Percentiles rank a stretch among this genome's conserved stretches.
Evolutionary conservation across 164 flowering plant genomes (phyloP).

Genomic region (Litsea cubeba): DNA sequence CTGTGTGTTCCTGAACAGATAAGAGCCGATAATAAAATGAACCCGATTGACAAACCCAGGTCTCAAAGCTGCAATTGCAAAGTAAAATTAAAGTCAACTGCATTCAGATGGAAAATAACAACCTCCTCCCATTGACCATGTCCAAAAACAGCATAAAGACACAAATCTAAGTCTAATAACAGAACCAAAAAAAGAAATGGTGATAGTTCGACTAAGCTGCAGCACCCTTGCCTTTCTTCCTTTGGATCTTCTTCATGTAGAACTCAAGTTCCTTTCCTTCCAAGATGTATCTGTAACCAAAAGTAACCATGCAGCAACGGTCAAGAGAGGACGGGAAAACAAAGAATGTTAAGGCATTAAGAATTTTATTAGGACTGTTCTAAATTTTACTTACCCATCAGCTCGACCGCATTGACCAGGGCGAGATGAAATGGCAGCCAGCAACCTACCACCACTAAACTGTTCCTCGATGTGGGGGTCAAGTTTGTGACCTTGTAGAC

Average conservation of each 20-base stretch:
- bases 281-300: slow-evolving; percentile 13
- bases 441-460: slow-evolving; percentile 15
- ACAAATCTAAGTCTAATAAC: background rate
- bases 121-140: background rate
- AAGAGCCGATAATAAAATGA: too few species aligned
- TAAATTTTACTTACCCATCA: slow-evolving; percentile 17
- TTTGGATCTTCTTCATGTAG: slow-evolving; percentile 19
- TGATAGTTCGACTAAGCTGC: background rate
- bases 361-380: background rate
- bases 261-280: slow-evolving; percentile 21
- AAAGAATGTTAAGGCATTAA: background rate
- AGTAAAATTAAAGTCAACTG: background rate
- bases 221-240: slow-evolving; percentile 24
- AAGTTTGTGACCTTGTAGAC: slow-evolving; percentile 15
- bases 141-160: background rate
- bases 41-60: too few species aligned
- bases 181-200: background rate
- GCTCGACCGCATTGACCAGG: slow-evolving; percentile 22
- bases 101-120: background rate
- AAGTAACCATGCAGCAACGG: background rate
- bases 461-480: slow-evolving; percentile 18
- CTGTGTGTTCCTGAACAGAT: too few species aligned
- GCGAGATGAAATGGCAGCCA: slow-evolving; percentile 18
- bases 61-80: background rate
- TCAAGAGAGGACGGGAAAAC: background rate